phyloP scores from a whole-genome alignment of 192 early-diverging fungal species.

The Coemansia sp. region DNA sequence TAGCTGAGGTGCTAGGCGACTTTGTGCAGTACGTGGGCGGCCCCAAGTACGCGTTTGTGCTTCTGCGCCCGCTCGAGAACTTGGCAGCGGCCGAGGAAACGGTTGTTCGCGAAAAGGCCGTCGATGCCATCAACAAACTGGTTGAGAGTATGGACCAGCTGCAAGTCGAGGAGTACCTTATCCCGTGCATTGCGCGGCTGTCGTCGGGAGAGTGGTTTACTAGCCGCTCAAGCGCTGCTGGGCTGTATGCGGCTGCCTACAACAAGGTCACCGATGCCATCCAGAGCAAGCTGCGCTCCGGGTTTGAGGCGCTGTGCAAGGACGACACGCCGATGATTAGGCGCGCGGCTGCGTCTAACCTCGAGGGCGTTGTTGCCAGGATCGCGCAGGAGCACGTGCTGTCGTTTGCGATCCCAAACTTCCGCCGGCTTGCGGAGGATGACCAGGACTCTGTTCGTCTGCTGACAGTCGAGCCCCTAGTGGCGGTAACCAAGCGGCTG shows the following conservation, averaged over 20 bases:
- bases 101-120: slow-evolving; percentile 98
- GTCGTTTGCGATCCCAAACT: slow-evolving; percentile 80
- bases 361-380: slow-evolving; percentile 35
- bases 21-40: slow-evolving; percentile 95
- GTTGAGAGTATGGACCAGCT: slow-evolving; percentile 66
- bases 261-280: slow-evolving; percentile 63
- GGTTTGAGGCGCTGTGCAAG: slow-evolving; percentile 78
- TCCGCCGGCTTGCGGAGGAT: slow-evolving; percentile 79
- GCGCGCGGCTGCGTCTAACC: slow-evolving; percentile 80
- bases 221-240: slow-evolving; percentile 88
- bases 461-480: slow-evolving; percentile 87
- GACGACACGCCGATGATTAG: slow-evolving; percentile 99
- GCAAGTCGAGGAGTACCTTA: slow-evolving; percentile 86
- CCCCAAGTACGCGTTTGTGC: slow-evolving; percentile 75
- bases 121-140: slow-evolving; percentile 89
- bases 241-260: slow-evolving; percentile 88
- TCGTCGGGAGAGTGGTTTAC: slow-evolving; percentile 98
- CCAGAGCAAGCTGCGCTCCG: slow-evolving; percentile 82
- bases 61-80: slow-evolving; percentile 92
- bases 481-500: slow-evolving; percentile 83
- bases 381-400: slow-evolving; percentile 67
- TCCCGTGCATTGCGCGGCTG: slow-evolving; percentile 90
- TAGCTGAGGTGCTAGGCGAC: slow-evolving; percentile 92
- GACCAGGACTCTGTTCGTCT: slow-evolving; percentile 97
- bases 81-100: slow-evolving; percentile 97